These are phyloP conservation scores for Sporopachydermia cereana DNA, from an alignment of 1,139 yeast genomes.

Conservation along the genomic window DNA sequence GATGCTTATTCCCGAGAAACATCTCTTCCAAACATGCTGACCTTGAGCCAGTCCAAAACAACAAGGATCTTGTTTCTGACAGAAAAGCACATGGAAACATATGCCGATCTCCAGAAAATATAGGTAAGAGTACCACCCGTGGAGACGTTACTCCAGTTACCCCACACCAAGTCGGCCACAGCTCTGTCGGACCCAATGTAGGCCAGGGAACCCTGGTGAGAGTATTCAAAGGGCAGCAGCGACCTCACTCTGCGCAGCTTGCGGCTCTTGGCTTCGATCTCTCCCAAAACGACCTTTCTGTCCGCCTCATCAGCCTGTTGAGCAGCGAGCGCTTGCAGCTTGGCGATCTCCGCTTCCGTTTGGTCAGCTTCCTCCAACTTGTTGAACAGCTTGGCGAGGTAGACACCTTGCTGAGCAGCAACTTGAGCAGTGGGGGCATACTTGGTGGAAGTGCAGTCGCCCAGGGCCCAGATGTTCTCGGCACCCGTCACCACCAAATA, in stretches of 20 bases:
- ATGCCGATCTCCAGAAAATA: constrained; percentile 91
- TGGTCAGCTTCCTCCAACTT: constrained; percentile 58
- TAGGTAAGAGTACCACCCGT: constrained; percentile 81
- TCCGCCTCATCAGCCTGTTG: constrained; percentile 22
- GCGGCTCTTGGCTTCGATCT: constrained; percentile 27
- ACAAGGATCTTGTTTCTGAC: constrained; percentile 81
- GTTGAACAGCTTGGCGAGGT: constrained; percentile 62
- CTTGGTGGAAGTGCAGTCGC: constrained; percentile 88
- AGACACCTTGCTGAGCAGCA: constrained; percentile 88
- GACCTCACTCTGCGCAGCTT: constrained; percentile 33
- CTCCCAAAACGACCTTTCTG: constrained; percentile 22
- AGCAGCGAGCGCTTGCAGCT: constrained; percentile 27
- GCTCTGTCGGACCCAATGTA: constrained; percentile 87
- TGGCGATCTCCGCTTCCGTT: constrained; percentile 33
- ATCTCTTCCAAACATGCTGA: constrained; percentile 83
- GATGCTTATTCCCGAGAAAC: constrained; percentile 28
- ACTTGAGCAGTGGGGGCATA: constrained; percentile 96
- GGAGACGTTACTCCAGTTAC: constrained; percentile 71
- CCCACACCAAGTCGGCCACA: constrained; percentile 85
- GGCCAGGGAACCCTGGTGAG: constrained; percentile 66
- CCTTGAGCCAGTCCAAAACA: constrained; percentile 79
- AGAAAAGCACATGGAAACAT: constrained; percentile 85
- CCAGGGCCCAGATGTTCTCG: constrained; percentile 74
- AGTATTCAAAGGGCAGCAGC: constrained; percentile 49
- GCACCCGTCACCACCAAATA: constrained; percentile 77